Evolutionary conservation across 1,284 basidiomycete species (phyloP).

Genomic region (Bjerkandera adusta): DNA sequence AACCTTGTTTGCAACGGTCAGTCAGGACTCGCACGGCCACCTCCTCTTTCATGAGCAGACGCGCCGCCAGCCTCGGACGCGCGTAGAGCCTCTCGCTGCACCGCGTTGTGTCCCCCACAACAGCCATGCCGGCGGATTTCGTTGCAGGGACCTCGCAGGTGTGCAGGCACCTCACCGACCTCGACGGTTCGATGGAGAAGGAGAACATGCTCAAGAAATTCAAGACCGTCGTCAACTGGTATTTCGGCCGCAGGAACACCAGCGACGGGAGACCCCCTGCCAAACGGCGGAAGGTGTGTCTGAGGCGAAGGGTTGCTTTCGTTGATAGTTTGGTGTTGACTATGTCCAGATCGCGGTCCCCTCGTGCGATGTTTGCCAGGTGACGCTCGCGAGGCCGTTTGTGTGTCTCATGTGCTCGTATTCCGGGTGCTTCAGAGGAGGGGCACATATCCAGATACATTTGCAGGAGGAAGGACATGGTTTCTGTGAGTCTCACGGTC

Average conservation of each 20-base stretch:
- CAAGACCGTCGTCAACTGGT: constrained; percentile 39
- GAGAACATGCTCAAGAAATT: constrained; percentile 34
- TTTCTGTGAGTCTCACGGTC: constrained; percentile 57
- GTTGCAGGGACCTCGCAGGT: background rate
- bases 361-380: constrained; percentile 61
- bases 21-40: too few relatives aligned
- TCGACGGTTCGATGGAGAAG: constrained; percentile 24
- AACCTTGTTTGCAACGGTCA: too few relatives aligned
- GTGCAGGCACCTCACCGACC: constrained; percentile 14
- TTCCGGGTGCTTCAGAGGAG: constrained; percentile 72
- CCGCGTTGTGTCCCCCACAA: too few relatives aligned
- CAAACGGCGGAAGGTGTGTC: constrained; percentile 44
- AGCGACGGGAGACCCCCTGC: constrained; percentile 31
- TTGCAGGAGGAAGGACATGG: constrained; percentile 54
- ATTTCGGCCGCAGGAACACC: constrained; percentile 31
- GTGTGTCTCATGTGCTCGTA: constrained; percentile 78
- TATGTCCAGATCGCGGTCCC: constrained; percentile 42
- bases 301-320: background rate
- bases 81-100: too few relatives aligned
- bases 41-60: too few relatives aligned
- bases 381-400: constrained; percentile 67
- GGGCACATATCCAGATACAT: constrained; percentile 55
- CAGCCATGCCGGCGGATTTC: constrained; percentile 1
- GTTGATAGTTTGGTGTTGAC: background rate
- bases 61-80: too few relatives aligned